phyloP scores from a whole-genome alignment of 2,329 filamentous ascomycete genomes.

The Aureobasidium sp. region DNA sequence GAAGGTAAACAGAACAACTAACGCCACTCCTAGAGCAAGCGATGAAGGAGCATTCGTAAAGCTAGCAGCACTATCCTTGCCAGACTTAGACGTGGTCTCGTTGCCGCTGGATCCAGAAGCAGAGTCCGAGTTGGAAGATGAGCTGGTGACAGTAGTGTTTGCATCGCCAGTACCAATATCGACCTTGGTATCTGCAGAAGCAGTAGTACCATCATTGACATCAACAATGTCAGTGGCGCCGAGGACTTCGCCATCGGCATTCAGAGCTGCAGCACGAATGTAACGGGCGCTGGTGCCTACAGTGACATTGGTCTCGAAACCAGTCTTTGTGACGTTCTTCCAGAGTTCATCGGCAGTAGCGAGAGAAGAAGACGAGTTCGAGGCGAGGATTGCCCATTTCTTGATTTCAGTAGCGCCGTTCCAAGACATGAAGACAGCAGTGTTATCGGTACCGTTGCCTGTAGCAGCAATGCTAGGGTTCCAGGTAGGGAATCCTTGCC shows the following conservation, averaged over 20 bases:
- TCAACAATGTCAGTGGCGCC: slow-evolving; percentile 18
- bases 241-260: slow-evolving; percentile 18
- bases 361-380: slow-evolving; percentile 12
- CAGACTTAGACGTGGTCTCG: background rate
- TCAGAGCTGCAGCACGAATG: slow-evolving; percentile 21
- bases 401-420: slow-evolving; percentile 20
- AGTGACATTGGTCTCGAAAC: slow-evolving; percentile 19
- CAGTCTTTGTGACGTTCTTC: slow-evolving; percentile 18
- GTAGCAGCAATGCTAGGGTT: slow-evolving; percentile 15
- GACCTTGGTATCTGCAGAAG: background rate
- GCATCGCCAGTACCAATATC: slow-evolving; percentile 12
- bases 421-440: slow-evolving; percentile 18
- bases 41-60: background rate
- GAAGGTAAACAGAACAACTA: slow-evolving; percentile 3
- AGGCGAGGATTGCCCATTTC: slow-evolving; percentile 19
- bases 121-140: slow-evolving; percentile 1
- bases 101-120: background rate
- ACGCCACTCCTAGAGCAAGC: slow-evolving; percentile 2
- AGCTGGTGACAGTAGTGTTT: slow-evolving; percentile 4
- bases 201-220: slow-evolving; percentile 15
- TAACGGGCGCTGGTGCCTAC: slow-evolving; percentile 17
- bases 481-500: slow-evolving; percentile 13
- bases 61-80: background rate
- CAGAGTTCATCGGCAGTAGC: slow-evolving; percentile 8
- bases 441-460: slow-evolving; percentile 12